These are phyloP conservation scores for Hypoxylon sp. DNA, from an alignment of 2,329 filamentous ascomycete genomes.

Conservation along the genomic window DNA sequence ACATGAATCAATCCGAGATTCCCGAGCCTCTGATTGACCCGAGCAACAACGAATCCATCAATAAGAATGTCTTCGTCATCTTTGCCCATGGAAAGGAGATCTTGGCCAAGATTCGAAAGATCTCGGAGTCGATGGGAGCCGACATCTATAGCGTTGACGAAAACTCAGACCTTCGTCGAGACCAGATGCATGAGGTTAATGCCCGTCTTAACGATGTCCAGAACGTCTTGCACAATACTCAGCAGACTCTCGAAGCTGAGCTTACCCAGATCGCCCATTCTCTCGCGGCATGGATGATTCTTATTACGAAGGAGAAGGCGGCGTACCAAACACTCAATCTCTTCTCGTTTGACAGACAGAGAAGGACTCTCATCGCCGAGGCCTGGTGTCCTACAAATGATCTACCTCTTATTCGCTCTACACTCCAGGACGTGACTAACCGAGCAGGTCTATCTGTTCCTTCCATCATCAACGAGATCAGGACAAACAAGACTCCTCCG, in stretches of 20 bases:
- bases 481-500: constrained; percentile 95
- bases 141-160: constrained; percentile 98
- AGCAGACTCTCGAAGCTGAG: constrained; percentile 92
- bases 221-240: constrained; percentile 94
- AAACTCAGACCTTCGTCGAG: constrained; percentile 93
- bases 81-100: constrained; percentile 99
- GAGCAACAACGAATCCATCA: constrained; percentile 88
- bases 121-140: constrained; percentile 96
- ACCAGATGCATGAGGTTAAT: constrained; percentile 98
- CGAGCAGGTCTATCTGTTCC: constrained; percentile 95
- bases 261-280: constrained; percentile 93
- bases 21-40: constrained; percentile 93
- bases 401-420: constrained; percentile 89
- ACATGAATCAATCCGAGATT: constrained; percentile 99
- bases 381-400: constrained; percentile 97
- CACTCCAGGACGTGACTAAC: constrained; percentile 96
- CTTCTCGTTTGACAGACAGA: constrained; percentile 95
- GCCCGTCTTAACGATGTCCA: constrained; percentile 90
- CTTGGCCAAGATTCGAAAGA: constrained; percentile 98
- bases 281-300: constrained; percentile 95
- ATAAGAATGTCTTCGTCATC: constrained; percentile 99
- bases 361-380: constrained; percentile 97
- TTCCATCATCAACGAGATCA: constrained; percentile 98
- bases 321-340: constrained; percentile 96
- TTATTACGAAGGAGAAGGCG: constrained; percentile 98